Evolutionary conservation across 306 rosid genomes (phyloP), one percentile per base, ranked within the genome.

Genomic region (Quercus variabilis): DNA sequence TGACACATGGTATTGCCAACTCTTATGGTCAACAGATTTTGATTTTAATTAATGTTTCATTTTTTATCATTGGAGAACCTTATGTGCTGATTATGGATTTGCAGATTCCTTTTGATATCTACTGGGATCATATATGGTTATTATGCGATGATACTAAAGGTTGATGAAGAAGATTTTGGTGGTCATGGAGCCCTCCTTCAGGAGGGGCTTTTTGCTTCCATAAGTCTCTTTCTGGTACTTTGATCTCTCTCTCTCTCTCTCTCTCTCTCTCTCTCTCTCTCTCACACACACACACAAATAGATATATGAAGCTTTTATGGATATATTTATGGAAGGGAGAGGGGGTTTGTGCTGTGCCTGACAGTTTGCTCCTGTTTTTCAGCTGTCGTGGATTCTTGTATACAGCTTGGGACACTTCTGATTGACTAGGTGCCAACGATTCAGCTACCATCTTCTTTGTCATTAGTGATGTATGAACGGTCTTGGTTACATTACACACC

Each of bases 101-200:
- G 82, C 98, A 96, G 98, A 58, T 96, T 96, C 79, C 84, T 96
- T 25, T 91, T 33, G 73, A 7, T 93, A 74, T 96, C 99, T 41
- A 65, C 97, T 10, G 93, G 92, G 74, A 75, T 91, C 49, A 85
- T 91, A 74, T 93, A 93, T 68, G 90, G 98, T 72, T 96, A 96
- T 76, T 96, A 96, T 51, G 89, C 97, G 10, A 78, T 91, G 83
- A 81, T 96, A 82, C 87, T 96, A 73, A 93, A 91, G 92, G 85
- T 96, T 78, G 99, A 96, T 2, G 99, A 96, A 82, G 99, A 96
- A 82, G 99, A 96, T 73, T 90, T 89, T 78, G 99, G 99, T 4
- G 99, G 99, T 63, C 99, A 96, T 80, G 96, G 96, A 72, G 93
- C 99, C 78, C 99, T 96, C 74, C 99, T 96, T 56, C 99, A 93